Percentiles rank a stretch among this genome's conserved stretches.
Evolutionary conservation across 345 rosid genomes (phyloP).

Genomic region (Hibiscus mutabilis): DNA sequence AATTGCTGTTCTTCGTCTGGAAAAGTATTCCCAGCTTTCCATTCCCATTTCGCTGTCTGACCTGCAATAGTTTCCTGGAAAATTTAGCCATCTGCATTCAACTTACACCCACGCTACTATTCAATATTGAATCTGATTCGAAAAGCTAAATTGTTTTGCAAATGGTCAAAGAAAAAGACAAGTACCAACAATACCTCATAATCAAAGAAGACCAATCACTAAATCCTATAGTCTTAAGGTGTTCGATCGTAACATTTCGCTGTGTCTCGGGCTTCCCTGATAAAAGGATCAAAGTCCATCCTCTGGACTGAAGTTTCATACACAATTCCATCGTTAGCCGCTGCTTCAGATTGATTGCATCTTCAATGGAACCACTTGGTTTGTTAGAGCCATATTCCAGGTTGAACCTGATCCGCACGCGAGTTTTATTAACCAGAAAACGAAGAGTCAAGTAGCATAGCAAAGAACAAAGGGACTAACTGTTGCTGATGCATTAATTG

Average conservation of each 20-base stretch:
- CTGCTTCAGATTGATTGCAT: slow-evolving; percentile 35
- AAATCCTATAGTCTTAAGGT: slow-evolving; percentile 50
- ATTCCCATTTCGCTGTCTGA: slow-evolving; percentile 35
- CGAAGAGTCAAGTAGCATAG: not conserved
- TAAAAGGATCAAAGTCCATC: slow-evolving; percentile 54
- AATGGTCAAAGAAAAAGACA: not conserved
- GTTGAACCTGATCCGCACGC: slow-evolving; percentile 23
- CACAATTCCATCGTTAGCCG: slow-evolving; percentile 33
- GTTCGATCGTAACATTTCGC: slow-evolving; percentile 28
- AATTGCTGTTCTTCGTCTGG: slow-evolving; percentile 22
- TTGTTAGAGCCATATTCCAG: slow-evolving; percentile 8
- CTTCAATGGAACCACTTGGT: slow-evolving; percentile 28
- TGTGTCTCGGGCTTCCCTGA: slow-evolving; percentile 44
- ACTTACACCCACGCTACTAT: not conserved
- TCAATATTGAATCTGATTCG: not conserved
- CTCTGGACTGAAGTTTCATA: slow-evolving; percentile 39
- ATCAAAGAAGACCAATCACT: slow-evolving; percentile 54
- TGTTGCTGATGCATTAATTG: slow-evolving; percentile 26
- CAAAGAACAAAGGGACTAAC: slow-evolving; percentile 25
- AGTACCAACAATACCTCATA: slow-evolving; percentile 47
- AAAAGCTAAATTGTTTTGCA: no score
- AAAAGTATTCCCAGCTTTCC: slow-evolving; percentile 30
- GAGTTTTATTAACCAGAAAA: not conserved
- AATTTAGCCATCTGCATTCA: not conserved
- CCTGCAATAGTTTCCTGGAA: slow-evolving; percentile 28